Evolutionary conservation across 1,284 basidiomycete genomes (phyloP).

Genomic region (Coniferiporia sulphurascens): DNA sequence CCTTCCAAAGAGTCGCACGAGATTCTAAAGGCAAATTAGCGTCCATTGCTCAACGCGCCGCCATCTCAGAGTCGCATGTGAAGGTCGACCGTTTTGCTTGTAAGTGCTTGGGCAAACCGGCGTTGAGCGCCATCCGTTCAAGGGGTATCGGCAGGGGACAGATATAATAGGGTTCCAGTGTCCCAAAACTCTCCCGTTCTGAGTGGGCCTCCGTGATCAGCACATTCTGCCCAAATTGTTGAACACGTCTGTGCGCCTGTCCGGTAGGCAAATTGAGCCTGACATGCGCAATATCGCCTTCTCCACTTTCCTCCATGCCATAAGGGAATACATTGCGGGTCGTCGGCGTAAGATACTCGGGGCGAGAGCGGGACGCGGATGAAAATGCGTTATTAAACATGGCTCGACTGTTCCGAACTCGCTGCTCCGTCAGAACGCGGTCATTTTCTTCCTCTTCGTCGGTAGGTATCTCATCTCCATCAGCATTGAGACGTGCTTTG

Average conservation of each 20-base stretch:
- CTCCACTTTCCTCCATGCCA: slow-evolving; percentile 1
- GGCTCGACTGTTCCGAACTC: slow-evolving; percentile 6
- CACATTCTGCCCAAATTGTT: slow-evolving; percentile 4
- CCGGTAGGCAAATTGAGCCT: slow-evolving; percentile 1
- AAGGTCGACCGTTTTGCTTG: slow-evolving; percentile 24
- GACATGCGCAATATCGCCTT: not conserved
- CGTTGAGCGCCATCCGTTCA: slow-evolving; percentile 36
- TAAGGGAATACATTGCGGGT: slow-evolving; percentile 7
- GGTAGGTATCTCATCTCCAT: slow-evolving; percentile 51
- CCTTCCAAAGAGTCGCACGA: too few species aligned
- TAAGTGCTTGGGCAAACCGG: slow-evolving; percentile 19
- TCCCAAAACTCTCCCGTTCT: slow-evolving; percentile 21
- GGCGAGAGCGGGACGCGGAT: slow-evolving; percentile 17
- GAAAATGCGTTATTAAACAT: slow-evolving; percentile 16
- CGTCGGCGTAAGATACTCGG: slow-evolving; percentile 12
- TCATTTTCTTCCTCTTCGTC: slow-evolving; percentile 47
- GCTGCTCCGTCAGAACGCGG: slow-evolving; percentile 23
- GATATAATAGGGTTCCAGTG: slow-evolving; percentile 23
- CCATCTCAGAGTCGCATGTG: slow-evolving; percentile 30
- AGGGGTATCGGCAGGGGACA: slow-evolving; percentile 49
- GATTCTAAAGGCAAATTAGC: not conserved
- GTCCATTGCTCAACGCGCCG: slow-evolving; percentile 29
- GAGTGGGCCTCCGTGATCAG: not conserved
- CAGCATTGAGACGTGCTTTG: slow-evolving; percentile 49
- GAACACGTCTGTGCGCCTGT: not conserved